phyloP scores from a whole-genome alignment of 495 filamentous ascomycete genomes.

The Geoglossum glabrum region DNA sequence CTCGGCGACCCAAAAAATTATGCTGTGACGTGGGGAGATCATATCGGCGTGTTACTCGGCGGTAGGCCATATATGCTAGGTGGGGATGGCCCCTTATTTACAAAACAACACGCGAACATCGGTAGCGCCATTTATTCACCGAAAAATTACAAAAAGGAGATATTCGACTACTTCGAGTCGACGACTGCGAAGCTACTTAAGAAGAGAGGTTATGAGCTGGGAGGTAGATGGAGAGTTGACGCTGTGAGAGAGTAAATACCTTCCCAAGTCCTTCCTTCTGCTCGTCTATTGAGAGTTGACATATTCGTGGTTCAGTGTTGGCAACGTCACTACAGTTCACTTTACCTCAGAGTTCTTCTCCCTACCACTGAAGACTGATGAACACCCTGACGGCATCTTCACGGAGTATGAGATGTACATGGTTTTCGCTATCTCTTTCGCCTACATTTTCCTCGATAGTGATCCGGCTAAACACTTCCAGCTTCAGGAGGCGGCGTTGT shows the following conservation, averaged over 20 bases:
- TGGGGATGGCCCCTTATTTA: not conserved
- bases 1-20: slow-evolving; percentile 30
- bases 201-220: not conserved
- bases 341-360: not conserved
- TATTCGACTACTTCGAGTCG: not conserved
- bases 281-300: not conserved
- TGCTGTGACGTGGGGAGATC: slow-evolving; percentile 34
- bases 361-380: not conserved
- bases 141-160: not conserved
- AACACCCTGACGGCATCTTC: not conserved
- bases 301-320: not conserved
- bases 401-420: slow-evolving; percentile 31
- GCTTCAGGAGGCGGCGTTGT: not conserved
- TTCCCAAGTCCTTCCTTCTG: not conserved
- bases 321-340: not conserved
- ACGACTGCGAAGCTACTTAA: not conserved
- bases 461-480: slow-evolving; percentile 23
- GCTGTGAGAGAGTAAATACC: not conserved
- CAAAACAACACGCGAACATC: not conserved
- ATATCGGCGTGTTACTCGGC: slow-evolving; percentile 16
- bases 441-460: slow-evolving; percentile 32
- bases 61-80: not conserved
- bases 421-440: slow-evolving; percentile 45
- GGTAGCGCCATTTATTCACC: not conserved
- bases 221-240: not conserved